These are phyloP conservation scores for Paraphaeosphaeria sporulosa DNA, from an alignment of 2,329 filamentous ascomycete genomes.

Conservation along the genomic window DNA sequence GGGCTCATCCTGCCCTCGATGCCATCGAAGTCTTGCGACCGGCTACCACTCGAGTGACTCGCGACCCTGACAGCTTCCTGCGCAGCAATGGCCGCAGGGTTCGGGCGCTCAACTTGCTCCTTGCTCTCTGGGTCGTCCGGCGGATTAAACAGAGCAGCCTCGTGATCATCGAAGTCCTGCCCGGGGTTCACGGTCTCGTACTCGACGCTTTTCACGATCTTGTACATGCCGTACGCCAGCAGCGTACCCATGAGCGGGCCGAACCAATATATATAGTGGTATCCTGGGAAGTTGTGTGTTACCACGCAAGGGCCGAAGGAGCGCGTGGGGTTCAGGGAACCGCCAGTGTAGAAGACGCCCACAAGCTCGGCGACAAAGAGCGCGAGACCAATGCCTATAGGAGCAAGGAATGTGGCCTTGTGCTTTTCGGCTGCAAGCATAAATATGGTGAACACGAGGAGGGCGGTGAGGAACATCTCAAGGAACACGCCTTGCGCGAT, in stretches of 20 bases:
- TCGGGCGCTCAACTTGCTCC: conserved; percentile 40
- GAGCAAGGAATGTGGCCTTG: conserved; percentile 73
- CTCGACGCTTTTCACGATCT: conserved; percentile 50
- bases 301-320: conserved; percentile 53
- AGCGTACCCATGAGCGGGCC: conserved; percentile 47
- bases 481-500: conserved; percentile 47
- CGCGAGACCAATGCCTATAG: conserved; percentile 74
- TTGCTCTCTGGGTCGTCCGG: conserved; percentile 34
- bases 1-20: conserved; percentile 22
- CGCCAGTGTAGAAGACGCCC: conserved; percentile 55
- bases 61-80: conserved; percentile 31
- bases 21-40: conserved; percentile 6
- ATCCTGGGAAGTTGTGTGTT: conserved; percentile 44
- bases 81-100: conserved; percentile 37
- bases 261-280: conserved; percentile 56
- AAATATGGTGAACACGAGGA: conserved; percentile 52
- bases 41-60: conserved; percentile 14
- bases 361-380: conserved; percentile 69
- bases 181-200: conserved; percentile 54
- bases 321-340: conserved; percentile 52
- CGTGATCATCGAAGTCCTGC: conserved; percentile 50
- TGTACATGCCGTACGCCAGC: conserved; percentile 50
- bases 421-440: conserved; percentile 79
- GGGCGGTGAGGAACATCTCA: conserved; percentile 50
- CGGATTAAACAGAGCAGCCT: conserved; percentile 41